Evolutionary conservation across 1,284 basidiomycete genomes (phyloP), one percentile per base, ranked within the genome.

Genomic region (Pascua sp.): DNA sequence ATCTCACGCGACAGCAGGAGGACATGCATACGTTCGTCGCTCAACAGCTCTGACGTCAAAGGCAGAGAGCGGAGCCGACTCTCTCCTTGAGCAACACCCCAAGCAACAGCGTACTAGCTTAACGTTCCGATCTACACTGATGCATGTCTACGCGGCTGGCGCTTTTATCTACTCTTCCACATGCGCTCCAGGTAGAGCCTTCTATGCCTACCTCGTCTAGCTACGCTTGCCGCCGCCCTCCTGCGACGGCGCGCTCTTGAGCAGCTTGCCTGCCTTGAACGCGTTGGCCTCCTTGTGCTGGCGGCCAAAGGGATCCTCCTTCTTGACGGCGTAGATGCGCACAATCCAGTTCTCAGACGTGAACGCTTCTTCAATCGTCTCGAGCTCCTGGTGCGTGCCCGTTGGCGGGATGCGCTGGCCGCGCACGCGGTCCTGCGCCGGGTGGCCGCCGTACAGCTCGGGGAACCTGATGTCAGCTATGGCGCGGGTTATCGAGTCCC

Each of bases 281-380:
- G 87, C 87, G 56, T 89, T 90, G 3, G 90, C 94, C 50, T 80
- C 85, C 80, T 91, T 90, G 58, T 87, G 84, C 65, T 92, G 89
- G 62, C 96, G 84, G 18, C 93, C 94, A 4, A 99, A 82, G 16
- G 85, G 77, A 77, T 98, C 96, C 54, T 96, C 92, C 71, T 91
- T 92, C 81, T 93, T 95, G 53, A 98, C 96, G 72, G 91, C 81
- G 73, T 93, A 99, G 72, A 99, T 97, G 48, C 96, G 87, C 70
- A 91, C 92, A 67, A 97, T 94, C 94, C 93, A 97, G 78, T 97
- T 97, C 79, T 97, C 93, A 10, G 90, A 91, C 2, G 93, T 96
- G 80, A 93, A 97, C 9, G 92, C 93, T 77, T 97, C 93, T 66
- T 96, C 91, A 89, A 67, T 49, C 57, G 88, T 89, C 73, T 97